These are phyloP conservation scores for Penicillium sp. DNA, from an alignment of 2,329 filamentous ascomycete genomes.

Conservation along the genomic window DNA sequence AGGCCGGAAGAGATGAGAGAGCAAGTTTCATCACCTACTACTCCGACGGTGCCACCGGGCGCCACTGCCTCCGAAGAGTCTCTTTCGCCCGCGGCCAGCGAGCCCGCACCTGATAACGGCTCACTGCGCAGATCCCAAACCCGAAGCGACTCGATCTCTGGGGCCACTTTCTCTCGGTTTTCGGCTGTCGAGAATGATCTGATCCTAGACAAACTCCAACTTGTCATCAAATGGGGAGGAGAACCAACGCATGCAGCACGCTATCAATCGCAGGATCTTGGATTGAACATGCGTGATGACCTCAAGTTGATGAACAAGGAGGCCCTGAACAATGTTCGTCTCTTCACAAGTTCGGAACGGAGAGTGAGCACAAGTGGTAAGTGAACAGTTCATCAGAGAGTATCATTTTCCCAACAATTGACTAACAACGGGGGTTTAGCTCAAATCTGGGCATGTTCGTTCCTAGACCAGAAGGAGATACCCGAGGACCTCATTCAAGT, in stretches of 20 bases:
- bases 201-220: slow-evolving; percentile 88
- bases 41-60: slow-evolving; percentile 7
- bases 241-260: slow-evolving; percentile 96
- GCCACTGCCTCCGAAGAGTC: slow-evolving; percentile 19
- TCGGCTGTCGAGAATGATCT: slow-evolving; percentile 90
- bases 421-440: slow-evolving; percentile 45
- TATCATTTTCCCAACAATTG: background rate
- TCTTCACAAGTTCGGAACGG: slow-evolving; percentile 93
- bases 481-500: slow-evolving; percentile 81
- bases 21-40: slow-evolving; percentile 19
- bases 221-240: slow-evolving; percentile 98
- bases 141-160: slow-evolving; percentile 79
- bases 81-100: slow-evolving; percentile 18
- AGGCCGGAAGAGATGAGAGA: slow-evolving; percentile 56
- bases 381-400: slow-evolving; percentile 14
- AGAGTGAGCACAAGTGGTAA: slow-evolving; percentile 78
- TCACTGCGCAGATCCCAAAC: slow-evolving; percentile 49
- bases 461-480: slow-evolving; percentile 80
- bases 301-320: slow-evolving; percentile 87
- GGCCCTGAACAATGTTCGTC: slow-evolving; percentile 82
- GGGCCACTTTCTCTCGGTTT: slow-evolving; percentile 86
- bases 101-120: slow-evolving; percentile 24
- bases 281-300: slow-evolving; percentile 93
- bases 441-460: slow-evolving; percentile 89
- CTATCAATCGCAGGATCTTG: slow-evolving; percentile 92